These are phyloP conservation scores for Leccinum rimulosum DNA, from an alignment of 768 basidiomycete genomes.

Conservation along the genomic window DNA sequence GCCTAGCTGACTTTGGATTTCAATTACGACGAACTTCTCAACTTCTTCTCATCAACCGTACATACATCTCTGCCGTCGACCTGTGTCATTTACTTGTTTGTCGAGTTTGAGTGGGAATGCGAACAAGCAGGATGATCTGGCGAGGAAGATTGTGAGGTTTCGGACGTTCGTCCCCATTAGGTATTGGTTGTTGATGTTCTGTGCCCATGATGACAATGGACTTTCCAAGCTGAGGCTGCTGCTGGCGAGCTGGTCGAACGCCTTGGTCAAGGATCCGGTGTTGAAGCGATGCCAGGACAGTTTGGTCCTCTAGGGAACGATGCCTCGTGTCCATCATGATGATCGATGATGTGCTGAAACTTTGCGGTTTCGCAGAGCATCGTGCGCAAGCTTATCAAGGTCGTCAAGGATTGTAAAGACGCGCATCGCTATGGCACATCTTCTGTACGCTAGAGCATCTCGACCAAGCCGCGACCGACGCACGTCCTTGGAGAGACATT, in stretches of 20 bases:
- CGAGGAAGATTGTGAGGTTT: conserved; percentile 76
- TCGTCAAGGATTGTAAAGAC: conserved; percentile 71
- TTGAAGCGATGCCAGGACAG: too few species aligned
- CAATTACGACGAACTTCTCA: too few species aligned
- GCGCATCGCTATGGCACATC: conserved; percentile 41
- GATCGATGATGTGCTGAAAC: too few species aligned
- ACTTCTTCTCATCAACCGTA: too few species aligned
- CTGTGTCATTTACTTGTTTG: conserved; percentile 77
- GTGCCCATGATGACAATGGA: conserved; percentile 56
- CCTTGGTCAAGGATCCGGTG: too few species aligned
- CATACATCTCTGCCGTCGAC: conserved; percentile 73
- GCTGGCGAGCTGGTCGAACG: conserved; percentile 78
- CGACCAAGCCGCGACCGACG: conserved; percentile 33
- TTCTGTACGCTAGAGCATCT: conserved; percentile 31
- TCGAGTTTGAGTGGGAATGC: conserved; percentile 55
- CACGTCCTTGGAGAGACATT: conserved; percentile 64
- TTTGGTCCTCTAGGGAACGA: too few species aligned
- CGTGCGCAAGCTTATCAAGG: too few species aligned
- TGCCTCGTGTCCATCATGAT: too few species aligned
- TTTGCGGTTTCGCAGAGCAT: too few species aligned
- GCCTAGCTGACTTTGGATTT: too few species aligned
- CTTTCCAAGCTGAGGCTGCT: conserved; percentile 74
- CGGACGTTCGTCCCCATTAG: conserved; percentile 88
- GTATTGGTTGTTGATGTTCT: conserved; percentile 90
- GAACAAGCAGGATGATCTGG: conserved; percentile 43